phyloP scores from a whole-genome alignment of 2,329 filamentous ascomycete species.

The Stromatinia cepivora region DNA sequence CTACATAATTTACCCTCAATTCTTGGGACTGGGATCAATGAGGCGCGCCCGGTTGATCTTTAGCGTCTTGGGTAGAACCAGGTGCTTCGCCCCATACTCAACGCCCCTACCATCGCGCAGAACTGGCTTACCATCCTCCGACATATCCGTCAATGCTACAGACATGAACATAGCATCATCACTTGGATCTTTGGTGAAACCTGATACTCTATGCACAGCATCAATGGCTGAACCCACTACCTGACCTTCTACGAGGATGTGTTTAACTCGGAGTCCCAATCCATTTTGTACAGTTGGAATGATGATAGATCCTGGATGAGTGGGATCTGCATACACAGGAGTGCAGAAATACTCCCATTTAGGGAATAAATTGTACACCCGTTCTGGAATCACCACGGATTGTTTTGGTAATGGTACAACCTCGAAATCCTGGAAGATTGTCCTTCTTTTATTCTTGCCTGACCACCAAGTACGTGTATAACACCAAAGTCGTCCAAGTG shows the following conservation, averaged over 20 bases:
- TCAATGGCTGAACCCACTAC: conserved; percentile 20
- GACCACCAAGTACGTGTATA: conserved; percentile 31
- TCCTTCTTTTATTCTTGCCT: conserved; percentile 29
- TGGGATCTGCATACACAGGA: conserved; percentile 26
- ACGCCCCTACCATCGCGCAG: background rate
- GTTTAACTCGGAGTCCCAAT: conserved; percentile 24
- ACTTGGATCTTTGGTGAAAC: background rate
- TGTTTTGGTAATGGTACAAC: conserved; percentile 20
- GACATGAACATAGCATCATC: conserved; percentile 3
- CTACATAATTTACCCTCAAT: background rate
- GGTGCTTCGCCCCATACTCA: background rate
- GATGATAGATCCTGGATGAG: conserved; percentile 25
- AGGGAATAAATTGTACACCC: background rate
- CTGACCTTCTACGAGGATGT: conserved; percentile 30
- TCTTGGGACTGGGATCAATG: background rate
- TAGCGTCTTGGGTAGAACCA: background rate
- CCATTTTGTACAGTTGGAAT: conserved; percentile 10
- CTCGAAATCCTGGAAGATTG: conserved; percentile 35
- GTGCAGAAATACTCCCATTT: conserved; percentile 14
- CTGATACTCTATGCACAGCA: conserved; percentile 22
- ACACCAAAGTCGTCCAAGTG: conserved; percentile 69
- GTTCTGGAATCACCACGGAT: conserved; percentile 1
- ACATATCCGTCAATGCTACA: conserved; percentile 14
- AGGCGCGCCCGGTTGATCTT: conserved; percentile 1
- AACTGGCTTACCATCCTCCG: conserved; percentile 6